Conservation (phyloP, 352 stramenopile genomes). For the Phytophthora cryptogea region DNA sequence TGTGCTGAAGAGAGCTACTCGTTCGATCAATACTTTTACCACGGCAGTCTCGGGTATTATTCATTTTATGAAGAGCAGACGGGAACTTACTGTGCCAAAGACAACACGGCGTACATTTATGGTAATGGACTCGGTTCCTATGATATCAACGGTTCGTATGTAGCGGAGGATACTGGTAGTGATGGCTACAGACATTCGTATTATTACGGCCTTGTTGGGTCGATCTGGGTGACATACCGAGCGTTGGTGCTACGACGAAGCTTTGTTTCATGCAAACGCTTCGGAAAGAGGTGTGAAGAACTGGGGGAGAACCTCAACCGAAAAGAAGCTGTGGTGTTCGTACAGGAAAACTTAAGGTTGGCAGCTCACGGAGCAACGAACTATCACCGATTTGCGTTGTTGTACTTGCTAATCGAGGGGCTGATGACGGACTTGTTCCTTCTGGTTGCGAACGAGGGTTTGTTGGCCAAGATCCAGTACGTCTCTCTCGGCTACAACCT, state of each 20-base stretch:
- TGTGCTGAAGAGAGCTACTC: slow-evolving; percentile 13
- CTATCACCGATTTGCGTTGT: slow-evolving; percentile 9
- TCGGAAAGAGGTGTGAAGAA: neutral
- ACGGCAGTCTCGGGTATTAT: slow-evolving; percentile 4
- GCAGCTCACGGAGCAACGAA: slow-evolving; percentile 10
- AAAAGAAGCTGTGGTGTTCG: slow-evolving; percentile 13
- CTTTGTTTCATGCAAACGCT: slow-evolving; percentile 5
- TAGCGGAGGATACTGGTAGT: neutral
- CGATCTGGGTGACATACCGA: slow-evolving; percentile 26
- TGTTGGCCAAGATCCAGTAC: slow-evolving; percentile 31
- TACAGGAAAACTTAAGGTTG: slow-evolving; percentile 10
- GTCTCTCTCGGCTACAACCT: slow-evolving; percentile 33
- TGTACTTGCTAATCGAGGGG: slow-evolving; percentile 18
- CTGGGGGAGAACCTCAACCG: slow-evolving; percentile 1
- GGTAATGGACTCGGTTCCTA: slow-evolving; percentile 1
- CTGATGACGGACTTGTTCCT: slow-evolving; percentile 24
- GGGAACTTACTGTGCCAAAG: neutral
- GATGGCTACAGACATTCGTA: neutral
- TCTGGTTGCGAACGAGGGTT: slow-evolving; percentile 31
- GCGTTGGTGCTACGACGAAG: slow-evolving; percentile 1
- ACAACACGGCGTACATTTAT: neutral
- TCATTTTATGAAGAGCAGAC: slow-evolving; percentile 10
- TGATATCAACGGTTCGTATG: neutral
- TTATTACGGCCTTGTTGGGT: slow-evolving; percentile 1
- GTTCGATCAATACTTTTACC: slow-evolving; percentile 24